Evolutionary conservation across 106 monocot species (phyloP).

Genomic region (Dioscorea zingiberensis): DNA sequence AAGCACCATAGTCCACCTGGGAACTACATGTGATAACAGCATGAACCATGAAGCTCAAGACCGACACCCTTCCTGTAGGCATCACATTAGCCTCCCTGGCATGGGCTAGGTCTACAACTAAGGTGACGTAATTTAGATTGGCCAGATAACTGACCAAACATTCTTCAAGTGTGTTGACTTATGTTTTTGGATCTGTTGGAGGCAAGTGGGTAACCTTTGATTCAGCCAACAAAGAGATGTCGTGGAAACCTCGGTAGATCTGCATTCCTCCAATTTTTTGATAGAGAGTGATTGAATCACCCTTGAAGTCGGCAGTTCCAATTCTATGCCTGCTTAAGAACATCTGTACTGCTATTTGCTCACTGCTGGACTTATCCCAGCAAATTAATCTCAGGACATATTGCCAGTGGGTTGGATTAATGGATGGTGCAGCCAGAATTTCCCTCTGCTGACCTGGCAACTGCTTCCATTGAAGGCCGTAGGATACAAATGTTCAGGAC

Average conservation of each 20-base stretch:
- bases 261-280: conserved; percentile 41
- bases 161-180: conserved; percentile 52
- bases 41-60: conserved; percentile 41
- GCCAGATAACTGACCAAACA: conserved; percentile 40
- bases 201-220: conserved; percentile 35
- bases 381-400: conserved; percentile 60
- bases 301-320: conserved; percentile 49
- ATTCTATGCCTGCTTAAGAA: conserved; percentile 40
- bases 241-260: conserved; percentile 45
- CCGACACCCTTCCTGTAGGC: conserved; percentile 51
- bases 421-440: conserved; percentile 41
- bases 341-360: conserved; percentile 19
- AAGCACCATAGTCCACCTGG: conserved; percentile 68
- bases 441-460: conserved; percentile 42
- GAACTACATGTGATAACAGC: conserved; percentile 53
- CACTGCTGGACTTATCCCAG: conserved; percentile 35
- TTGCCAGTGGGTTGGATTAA: conserved; percentile 71
- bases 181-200: conserved; percentile 25
- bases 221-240: conserved; percentile 40
- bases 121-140: conserved; percentile 13
- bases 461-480: conserved; percentile 59
- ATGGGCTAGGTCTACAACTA: conserved; percentile 33
- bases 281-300: conserved; percentile 42
- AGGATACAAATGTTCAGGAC: conserved; percentile 56
- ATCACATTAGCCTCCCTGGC: conserved; percentile 41